A percentile compares a stretch with the other conserved stretches of the same genome.
Conservation (phyloP, 768 basidiomycete genomes). For the Trametes punicea region DNA sequence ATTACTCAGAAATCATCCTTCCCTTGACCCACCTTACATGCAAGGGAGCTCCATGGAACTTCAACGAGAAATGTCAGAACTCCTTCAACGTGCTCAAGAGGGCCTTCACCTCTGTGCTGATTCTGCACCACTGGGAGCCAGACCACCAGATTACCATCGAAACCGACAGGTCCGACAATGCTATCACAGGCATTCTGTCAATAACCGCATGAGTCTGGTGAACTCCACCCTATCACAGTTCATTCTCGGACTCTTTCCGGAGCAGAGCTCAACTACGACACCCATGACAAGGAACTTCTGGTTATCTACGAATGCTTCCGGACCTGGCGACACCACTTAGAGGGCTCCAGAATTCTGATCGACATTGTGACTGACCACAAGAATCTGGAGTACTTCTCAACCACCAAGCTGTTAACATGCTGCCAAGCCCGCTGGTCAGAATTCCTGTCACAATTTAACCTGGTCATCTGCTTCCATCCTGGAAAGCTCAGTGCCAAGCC, state of each 20-base stretch:
- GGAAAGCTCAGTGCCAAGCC: slow-evolving; percentile 5
- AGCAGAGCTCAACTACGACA: slow-evolving; percentile 46
- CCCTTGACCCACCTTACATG: no score
- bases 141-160: no score
- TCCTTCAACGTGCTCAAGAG: no score
- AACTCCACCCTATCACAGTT: slow-evolving; percentile 32
- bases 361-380: slow-evolving; percentile 35
- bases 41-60: no score
- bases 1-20: no score
- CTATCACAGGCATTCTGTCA: slow-evolving; percentile 20
- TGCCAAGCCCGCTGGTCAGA: slow-evolving; percentile 38
- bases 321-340: slow-evolving; percentile 26
- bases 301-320: slow-evolving; percentile 38
- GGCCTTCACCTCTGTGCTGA: no score
- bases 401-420: no score
- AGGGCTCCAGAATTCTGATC: slow-evolving; percentile 18
- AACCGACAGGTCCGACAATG: no score
- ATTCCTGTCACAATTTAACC: slow-evolving; percentile 25
- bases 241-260: slow-evolving; percentile 28
- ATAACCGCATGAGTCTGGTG: slow-evolving; percentile 17
- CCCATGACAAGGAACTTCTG: slow-evolving; percentile 51
- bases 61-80: no score
- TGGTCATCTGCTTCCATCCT: slow-evolving; percentile 11
- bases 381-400: slow-evolving; percentile 37
- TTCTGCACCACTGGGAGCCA: no score